Evolutionary conservation across 768 basidiomycete species (phyloP).

Genomic region (Phanerochaete sordida): DNA sequence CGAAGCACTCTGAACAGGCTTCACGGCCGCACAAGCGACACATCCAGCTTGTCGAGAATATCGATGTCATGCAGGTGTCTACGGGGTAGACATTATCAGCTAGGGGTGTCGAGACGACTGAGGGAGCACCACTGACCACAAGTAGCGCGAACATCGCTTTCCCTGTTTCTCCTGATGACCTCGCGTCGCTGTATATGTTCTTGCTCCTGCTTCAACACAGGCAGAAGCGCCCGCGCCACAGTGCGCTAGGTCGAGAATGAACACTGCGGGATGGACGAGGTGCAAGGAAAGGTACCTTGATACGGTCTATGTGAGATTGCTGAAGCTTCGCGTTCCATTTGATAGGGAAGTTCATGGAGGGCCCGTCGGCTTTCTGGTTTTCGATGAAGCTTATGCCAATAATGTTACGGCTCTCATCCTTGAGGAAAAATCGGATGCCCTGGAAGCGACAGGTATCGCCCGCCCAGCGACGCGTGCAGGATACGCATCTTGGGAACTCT

Average conservation of each 20-base stretch:
- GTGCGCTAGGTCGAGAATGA: slow-evolving; percentile 43
- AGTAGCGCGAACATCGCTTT: slow-evolving; percentile 79
- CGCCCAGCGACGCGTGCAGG: slow-evolving; percentile 83
- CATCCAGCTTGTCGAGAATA: slow-evolving; percentile 89
- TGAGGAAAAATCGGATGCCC: slow-evolving; percentile 75
- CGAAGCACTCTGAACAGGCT: slow-evolving; percentile 81
- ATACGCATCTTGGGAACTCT: slow-evolving; percentile 75
- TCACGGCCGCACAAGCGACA: slow-evolving; percentile 90
- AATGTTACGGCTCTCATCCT: slow-evolving; percentile 54
- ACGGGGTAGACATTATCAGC: neutral
- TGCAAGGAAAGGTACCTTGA: slow-evolving; percentile 45
- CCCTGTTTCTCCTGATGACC: slow-evolving; percentile 70
- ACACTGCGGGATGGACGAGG: neutral
- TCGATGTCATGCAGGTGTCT: slow-evolving; percentile 94
- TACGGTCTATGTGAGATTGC: slow-evolving; percentile 45
- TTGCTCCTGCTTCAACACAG: slow-evolving; percentile 61
- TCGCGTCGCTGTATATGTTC: slow-evolving; percentile 52
- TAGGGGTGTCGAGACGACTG: neutral
- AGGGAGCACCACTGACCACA: slow-evolving; percentile 57
- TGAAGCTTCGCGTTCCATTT: slow-evolving; percentile 64
- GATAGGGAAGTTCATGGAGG: slow-evolving; percentile 59
- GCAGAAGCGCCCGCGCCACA: slow-evolving; percentile 65
- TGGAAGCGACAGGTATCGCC: slow-evolving; percentile 88
- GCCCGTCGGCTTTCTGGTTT: slow-evolving; percentile 52
- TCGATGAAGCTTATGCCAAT: slow-evolving; percentile 70